phyloP scores from a whole-genome alignment of 2,329 filamentous ascomycete genomes.

The Neofusicoccum parvum region DNA sequence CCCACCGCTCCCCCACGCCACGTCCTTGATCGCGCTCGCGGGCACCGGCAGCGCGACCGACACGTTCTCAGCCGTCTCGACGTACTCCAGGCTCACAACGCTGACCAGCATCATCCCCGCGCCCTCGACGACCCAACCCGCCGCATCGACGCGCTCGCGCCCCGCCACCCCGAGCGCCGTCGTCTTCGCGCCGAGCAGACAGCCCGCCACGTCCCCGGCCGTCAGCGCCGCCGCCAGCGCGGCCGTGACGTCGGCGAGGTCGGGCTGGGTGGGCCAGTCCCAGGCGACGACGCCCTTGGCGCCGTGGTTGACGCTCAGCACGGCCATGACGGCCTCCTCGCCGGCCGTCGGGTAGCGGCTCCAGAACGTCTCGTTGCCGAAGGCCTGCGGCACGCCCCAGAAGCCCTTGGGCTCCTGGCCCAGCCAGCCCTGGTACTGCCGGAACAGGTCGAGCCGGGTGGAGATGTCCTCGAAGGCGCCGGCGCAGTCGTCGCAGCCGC shows the following conservation, averaged over 20 bases:
- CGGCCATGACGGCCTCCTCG: slow-evolving; percentile 52
- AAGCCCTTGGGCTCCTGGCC: slow-evolving; percentile 43
- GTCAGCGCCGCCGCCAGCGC: slow-evolving; percentile 40
- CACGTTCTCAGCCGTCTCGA: slow-evolving; percentile 21
- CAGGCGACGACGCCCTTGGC: slow-evolving; percentile 55
- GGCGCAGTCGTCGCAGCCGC: slow-evolving; percentile 64
- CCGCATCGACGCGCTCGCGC: slow-evolving; percentile 40
- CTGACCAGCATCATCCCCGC: slow-evolving; percentile 40
- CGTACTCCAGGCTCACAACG: slow-evolving; percentile 42
- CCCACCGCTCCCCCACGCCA: slow-evolving; percentile 25
- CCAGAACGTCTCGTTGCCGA: slow-evolving; percentile 53
- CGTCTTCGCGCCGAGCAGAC: slow-evolving; percentile 42
- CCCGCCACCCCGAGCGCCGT: slow-evolving; percentile 28
- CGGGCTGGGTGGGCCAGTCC: slow-evolving; percentile 47
- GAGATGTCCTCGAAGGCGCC: slow-evolving; percentile 57
- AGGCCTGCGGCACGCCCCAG: slow-evolving; percentile 56
- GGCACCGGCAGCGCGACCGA: slow-evolving; percentile 24
- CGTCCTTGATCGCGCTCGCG: slow-evolving; percentile 6
- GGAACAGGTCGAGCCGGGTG: slow-evolving; percentile 45
- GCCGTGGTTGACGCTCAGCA: slow-evolving; percentile 52
- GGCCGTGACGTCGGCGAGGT: slow-evolving; percentile 38
- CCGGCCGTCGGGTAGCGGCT: slow-evolving; percentile 45
- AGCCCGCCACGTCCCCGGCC: slow-evolving; percentile 32
- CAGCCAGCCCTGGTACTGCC: slow-evolving; percentile 46
- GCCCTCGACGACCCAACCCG: slow-evolving; percentile 41